A percentile compares a stretch with the other conserved stretches of the same genome.
These are phyloP conservation scores for Diplodia sapinea DNA, from an alignment of 2,329 filamentous ascomycete species.

Conservation along the genomic window DNA sequence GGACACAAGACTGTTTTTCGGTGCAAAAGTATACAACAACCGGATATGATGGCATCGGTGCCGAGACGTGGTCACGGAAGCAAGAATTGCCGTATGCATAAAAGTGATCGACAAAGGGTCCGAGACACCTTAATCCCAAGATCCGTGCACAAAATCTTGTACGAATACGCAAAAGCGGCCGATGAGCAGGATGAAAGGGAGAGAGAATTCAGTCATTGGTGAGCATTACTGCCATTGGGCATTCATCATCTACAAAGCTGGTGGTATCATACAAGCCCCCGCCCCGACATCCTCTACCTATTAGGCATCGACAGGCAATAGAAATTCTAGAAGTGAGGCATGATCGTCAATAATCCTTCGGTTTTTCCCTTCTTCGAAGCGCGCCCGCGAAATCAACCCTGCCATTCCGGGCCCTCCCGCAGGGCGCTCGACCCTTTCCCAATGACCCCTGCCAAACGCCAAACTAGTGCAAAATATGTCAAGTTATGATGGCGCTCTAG, in stretches of 20 bases:
- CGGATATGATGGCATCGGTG: too few relatives aligned
- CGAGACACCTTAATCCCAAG: neutral
- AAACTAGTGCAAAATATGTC: slow-evolving; percentile 6
- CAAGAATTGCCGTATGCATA: neutral
- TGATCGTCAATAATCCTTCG: slow-evolving; percentile 13
- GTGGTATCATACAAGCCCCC: slow-evolving; percentile 15
- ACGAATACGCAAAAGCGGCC: too few relatives aligned
- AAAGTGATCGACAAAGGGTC: neutral
- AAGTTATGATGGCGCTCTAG: slow-evolving; percentile 7
- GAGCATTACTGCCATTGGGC: slow-evolving; percentile 14
- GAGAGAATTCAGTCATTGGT: neutral
- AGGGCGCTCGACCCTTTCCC: slow-evolving; percentile 2
- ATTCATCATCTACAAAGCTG: neutral
- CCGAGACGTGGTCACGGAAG: neutral
- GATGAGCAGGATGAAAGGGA: too few relatives aligned
- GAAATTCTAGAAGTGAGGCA: slow-evolving; percentile 12
- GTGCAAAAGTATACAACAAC: neutral
- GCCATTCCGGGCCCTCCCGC: neutral
- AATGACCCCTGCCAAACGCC: slow-evolving; percentile 7
- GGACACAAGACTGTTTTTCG: neutral
- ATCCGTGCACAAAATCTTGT: neutral
- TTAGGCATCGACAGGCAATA: neutral
- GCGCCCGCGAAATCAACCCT: neutral
- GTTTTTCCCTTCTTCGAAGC: neutral
- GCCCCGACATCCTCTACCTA: neutral